These are phyloP conservation scores for Nakazawaea laoshanensis DNA, from an alignment of 805 yeast genomes.

Conservation along the genomic window DNA sequence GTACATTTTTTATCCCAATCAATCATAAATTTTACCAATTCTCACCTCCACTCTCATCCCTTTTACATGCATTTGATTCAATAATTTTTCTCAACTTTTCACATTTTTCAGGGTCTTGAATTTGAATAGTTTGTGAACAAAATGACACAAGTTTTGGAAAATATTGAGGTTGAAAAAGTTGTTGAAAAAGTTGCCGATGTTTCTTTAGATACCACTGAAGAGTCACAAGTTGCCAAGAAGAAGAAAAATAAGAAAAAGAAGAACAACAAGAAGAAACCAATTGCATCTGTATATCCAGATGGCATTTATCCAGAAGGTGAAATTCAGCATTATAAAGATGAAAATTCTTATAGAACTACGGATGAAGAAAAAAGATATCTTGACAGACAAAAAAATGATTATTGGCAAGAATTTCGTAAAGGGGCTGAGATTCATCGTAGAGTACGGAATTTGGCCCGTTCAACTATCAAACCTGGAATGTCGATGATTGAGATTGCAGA, in stretches of 20 bases:
- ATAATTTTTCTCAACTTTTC: no score
- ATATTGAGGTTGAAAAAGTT: no score
- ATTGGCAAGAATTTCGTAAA: slow-evolving; percentile 85
- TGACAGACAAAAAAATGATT: slow-evolving; percentile 53
- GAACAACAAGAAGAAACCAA: slow-evolving; percentile 48
- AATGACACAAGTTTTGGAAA: no score
- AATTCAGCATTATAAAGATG: slow-evolving; percentile 71
- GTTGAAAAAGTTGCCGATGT: no score
- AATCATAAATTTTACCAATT: no score
- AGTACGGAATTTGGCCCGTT: slow-evolving; percentile 73
- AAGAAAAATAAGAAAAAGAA: slow-evolving; percentile 48
- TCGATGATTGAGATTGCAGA: slow-evolving; percentile 85
- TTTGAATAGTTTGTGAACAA: no score
- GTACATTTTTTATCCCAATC: no score
- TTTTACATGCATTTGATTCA: no score
- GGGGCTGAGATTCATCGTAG: slow-evolving; percentile 96
- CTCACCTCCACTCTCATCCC: no score
- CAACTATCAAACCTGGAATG: slow-evolving; percentile 83
- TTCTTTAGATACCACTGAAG: no score
- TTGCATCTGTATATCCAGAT: slow-evolving; percentile 60
- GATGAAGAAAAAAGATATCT: slow-evolving; percentile 79
- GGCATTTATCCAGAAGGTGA: slow-evolving; percentile 81
- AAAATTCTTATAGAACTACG: slow-evolving; percentile 66
- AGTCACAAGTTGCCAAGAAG: no score
- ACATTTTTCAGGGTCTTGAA: no score